Conservation (phyloP, 163 green algal species). For the Chlamydomonas reinhardtii region DNA sequence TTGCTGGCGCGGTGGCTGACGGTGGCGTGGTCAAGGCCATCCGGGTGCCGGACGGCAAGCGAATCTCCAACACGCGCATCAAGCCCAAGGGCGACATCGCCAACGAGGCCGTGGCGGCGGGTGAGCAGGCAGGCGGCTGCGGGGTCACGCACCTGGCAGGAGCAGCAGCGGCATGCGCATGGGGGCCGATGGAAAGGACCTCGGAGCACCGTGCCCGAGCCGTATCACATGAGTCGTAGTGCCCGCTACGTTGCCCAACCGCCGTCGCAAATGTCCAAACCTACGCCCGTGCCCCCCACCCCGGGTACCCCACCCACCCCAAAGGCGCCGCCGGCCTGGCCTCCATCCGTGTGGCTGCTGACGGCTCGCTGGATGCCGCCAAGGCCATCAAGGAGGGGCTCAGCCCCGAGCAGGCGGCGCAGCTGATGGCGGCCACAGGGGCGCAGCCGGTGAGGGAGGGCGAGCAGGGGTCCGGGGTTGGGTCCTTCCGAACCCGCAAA, state of each 20-base stretch:
- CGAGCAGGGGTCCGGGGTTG: not conserved
- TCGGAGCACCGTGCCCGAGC: too few relatives aligned
- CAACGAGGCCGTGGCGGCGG: constrained; percentile 71
- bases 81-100: constrained; percentile 97
- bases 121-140: constrained; percentile 38
- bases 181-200: too few relatives aligned
- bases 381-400: constrained; percentile 89
- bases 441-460: constrained; percentile 48
- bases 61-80: constrained; percentile 93
- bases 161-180: too few relatives aligned
- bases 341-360: constrained; percentile 83
- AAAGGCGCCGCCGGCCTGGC: constrained; percentile 86
- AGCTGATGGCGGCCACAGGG: constrained; percentile 54
- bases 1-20: constrained; percentile 77
- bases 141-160: too few relatives aligned
- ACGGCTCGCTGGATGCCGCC: constrained; percentile 74
- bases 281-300: too few relatives aligned
- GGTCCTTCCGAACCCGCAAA: too few relatives aligned
- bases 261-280: too few relatives aligned
- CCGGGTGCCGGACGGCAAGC: constrained; percentile 80
- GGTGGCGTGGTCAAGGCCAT: constrained; percentile 93
- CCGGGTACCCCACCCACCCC: not conserved
- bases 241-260: too few relatives aligned
- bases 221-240: too few relatives aligned
- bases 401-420: constrained; percentile 59